phyloP scores from a whole-genome alignment of 495 filamentous ascomycete genomes.

The Penicillium tannophilum region DNA sequence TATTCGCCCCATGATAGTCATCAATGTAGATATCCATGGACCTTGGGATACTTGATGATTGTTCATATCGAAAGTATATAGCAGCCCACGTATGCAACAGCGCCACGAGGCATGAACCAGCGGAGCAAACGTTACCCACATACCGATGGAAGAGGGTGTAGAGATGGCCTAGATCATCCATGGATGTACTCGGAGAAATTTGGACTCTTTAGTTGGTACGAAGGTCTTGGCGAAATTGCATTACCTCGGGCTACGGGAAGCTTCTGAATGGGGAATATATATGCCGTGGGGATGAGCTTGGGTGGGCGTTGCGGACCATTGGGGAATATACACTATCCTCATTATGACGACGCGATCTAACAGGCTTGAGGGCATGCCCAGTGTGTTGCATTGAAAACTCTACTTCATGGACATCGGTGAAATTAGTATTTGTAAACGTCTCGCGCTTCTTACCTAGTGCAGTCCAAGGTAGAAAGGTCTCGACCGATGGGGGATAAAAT shows the following conservation, averaged over 20 bases:
- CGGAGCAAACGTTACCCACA: too few relatives aligned
- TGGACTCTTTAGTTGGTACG: not conserved
- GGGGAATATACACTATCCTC: not conserved
- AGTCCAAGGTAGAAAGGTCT: not conserved
- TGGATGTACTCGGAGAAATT: not conserved
- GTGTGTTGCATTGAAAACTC: not conserved
- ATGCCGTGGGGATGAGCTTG: too few relatives aligned
- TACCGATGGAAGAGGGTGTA: too few relatives aligned
- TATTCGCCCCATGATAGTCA: not conserved
- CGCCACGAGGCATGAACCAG: too few relatives aligned
- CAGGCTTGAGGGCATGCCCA: not conserved
- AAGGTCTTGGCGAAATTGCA: not conserved
- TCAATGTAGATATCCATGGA: too few relatives aligned
- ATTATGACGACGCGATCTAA: not conserved
- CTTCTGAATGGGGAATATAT: not conserved
- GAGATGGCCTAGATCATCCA: not conserved
- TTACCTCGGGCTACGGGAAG: not conserved
- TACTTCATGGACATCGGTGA: not conserved
- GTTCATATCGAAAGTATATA: too few relatives aligned
- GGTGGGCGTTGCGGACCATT: too few relatives aligned
- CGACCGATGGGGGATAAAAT: not conserved
- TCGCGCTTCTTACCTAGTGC: not conserved
- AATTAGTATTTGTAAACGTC: not conserved
- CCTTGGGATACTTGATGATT: too few relatives aligned
- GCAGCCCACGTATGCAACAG: too few relatives aligned